Base-by-base conservation (phyloP, 2,329 filamentous ascomycete species). In the Scedosporium minutisporum region DNA sequence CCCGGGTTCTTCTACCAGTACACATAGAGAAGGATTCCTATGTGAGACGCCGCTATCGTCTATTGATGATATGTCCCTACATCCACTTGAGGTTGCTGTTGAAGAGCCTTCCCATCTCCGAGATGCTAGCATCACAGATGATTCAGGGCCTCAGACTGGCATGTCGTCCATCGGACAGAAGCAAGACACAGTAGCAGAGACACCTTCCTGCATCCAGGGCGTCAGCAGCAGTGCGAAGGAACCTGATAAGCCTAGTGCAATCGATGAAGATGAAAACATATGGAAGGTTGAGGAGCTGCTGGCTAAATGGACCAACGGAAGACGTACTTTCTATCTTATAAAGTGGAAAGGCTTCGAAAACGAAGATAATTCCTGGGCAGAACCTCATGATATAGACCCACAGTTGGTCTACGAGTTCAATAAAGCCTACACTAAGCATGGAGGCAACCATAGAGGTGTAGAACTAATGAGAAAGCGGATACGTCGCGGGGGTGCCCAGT, bases 291-390 rank as follows among this genome's bases (percentile, higher is more conserved):
- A 69, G 64, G 63, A 42, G 38, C 58, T 69, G 51, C 66, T 69
- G 66, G 60, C 65, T 29, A 69, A 66, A 60, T 67, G 42, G 62
- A 67, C 63, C 61, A 41, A 48, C 65, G 58, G 63, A 44, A 68
- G 65, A 51, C 59, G 57, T 60, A 65, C 64, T 59, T 64, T 53
- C 57, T 68, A 66, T 57, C 62, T 69, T 67, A 57, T 67, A 29
- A 67, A 69, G 63, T 68, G 38, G 63, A 67, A 65, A 65, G 67
- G 63, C 25, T 68, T 67, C 62, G 51, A 46, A 18, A 25, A 68
- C 57, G 27, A 65, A 10, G 61, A 55, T 12, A 68, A 68, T 64
- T 67, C 63, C 44, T 68, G 46, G 63, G 53, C 66, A 59, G 61
- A 33, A 33, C 57, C 14, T 41, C 16, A 42, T 25, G 33, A 59